Evolutionary conservation across 139 green algal species (phyloP).

Genomic region (Micractinium sp.): DNA sequence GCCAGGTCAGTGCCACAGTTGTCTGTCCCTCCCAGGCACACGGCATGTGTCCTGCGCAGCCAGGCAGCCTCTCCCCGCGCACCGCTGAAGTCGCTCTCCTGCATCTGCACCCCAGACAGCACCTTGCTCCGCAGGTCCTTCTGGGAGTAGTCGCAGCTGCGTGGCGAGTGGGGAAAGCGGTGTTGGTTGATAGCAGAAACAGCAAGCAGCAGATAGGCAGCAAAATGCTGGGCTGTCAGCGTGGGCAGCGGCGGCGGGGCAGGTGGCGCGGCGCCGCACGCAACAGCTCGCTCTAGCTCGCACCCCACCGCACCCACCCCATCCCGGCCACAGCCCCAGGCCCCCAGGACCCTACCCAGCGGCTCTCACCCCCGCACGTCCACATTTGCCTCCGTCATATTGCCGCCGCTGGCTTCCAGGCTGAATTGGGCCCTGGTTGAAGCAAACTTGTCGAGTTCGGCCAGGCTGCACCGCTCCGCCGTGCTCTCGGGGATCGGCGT

Average conservation of each 20-base stretch:
- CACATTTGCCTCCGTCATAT: constrained; percentile 66
- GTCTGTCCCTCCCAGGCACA: neutral
- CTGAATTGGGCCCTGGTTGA: constrained; percentile 46
- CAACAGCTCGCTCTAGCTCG: too few species aligned
- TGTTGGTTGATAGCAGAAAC: neutral
- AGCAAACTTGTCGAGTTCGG: constrained; percentile 66
- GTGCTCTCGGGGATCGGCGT: constrained; percentile 29
- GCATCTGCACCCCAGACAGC: constrained; percentile 60
- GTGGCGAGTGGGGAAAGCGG: neutral
- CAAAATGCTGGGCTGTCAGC: too few species aligned
- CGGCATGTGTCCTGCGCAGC: neutral
- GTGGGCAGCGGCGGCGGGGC: too few species aligned
- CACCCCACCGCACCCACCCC: too few species aligned
- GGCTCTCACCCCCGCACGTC: constrained; percentile 55
- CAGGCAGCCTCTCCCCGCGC: neutral
- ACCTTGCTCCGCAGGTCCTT: constrained; percentile 59
- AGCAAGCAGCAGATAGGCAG: too few species aligned
- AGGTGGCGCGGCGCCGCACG: too few species aligned
- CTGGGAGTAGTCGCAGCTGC: constrained; percentile 55
- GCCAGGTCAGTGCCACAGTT: too few species aligned
- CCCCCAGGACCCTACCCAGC: neutral
- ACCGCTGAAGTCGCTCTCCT: constrained; percentile 13
- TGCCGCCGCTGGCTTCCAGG: constrained; percentile 51
- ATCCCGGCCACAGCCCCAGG: too few species aligned
- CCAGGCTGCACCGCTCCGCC: constrained; percentile 46